Evolutionary conservation across 75 land plant genomes (phyloP).

Genomic region (Adiantum capillusveneris): DNA sequence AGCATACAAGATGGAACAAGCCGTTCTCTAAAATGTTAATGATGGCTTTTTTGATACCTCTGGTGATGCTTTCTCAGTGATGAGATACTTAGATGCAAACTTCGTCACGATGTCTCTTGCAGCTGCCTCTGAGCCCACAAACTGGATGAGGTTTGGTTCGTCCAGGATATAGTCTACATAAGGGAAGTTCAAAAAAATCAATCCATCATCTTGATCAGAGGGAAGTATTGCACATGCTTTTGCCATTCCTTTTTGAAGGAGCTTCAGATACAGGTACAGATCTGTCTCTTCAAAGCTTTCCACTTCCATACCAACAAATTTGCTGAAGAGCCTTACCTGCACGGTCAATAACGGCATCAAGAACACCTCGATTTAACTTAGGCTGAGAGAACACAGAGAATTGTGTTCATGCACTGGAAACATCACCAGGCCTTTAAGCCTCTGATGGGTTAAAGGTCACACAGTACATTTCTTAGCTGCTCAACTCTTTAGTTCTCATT

Average conservation of each 20-base stretch:
- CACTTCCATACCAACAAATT: slow-evolving; percentile 28
- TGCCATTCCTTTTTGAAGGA: slow-evolving; percentile 17
- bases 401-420: too few relatives aligned
- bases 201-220: slow-evolving; percentile 33
- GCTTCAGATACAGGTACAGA: slow-evolving; percentile 29
- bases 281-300: slow-evolving; percentile 20
- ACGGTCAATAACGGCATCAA: background rate
- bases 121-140: slow-evolving; percentile 16
- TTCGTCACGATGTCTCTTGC: slow-evolving; percentile 21
- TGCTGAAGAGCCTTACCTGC: slow-evolving; percentile 31
- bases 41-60: slow-evolving; percentile 30
- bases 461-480: too few relatives aligned
- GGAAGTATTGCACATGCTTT: slow-evolving; percentile 23
- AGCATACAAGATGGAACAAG: too few relatives aligned
- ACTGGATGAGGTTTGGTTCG: slow-evolving; percentile 29
- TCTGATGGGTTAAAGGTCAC: too few relatives aligned
- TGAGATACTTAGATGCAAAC: slow-evolving; percentile 14
- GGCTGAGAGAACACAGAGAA: too few relatives aligned
- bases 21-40: too few relatives aligned
- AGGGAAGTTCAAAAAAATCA: slow-evolving; percentile 18
- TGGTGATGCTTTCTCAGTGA: slow-evolving; percentile 22
- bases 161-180: slow-evolving; percentile 15
- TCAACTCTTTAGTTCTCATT: too few relatives aligned
- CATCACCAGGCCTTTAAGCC: too few relatives aligned
- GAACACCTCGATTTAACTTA: too few relatives aligned